Evolutionary conservation across 495 filamentous ascomycete genomes (phyloP).

Genomic region (Bacidia rubella): DNA sequence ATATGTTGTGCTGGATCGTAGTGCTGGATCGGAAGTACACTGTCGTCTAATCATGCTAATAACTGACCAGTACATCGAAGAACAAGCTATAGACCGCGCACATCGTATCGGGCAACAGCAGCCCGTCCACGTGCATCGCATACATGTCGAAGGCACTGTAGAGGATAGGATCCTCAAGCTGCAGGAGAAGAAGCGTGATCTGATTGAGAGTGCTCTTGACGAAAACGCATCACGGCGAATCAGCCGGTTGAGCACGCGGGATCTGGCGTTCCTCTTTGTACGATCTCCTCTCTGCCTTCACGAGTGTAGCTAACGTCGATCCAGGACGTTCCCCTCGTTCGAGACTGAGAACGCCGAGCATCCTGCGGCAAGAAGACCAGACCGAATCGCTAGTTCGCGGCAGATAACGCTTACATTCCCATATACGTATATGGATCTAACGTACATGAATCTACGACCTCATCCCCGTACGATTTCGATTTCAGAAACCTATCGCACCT

Average conservation of each 20-base stretch:
- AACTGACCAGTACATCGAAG: conserved; percentile 52
- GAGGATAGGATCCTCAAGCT: conserved; percentile 80
- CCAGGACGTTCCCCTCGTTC: neutral
- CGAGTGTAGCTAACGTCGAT: neutral
- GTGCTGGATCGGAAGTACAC: too few relatives aligned
- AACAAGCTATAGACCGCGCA: conserved; percentile 87
- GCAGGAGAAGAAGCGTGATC: conserved; percentile 69
- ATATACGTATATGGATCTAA: too few relatives aligned
- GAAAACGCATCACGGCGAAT: conserved; percentile 57
- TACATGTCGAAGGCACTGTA: conserved; percentile 65
- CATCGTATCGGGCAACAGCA: conserved; percentile 77
- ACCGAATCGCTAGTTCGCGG: neutral
- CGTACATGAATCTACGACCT: too few relatives aligned
- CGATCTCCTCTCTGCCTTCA: conserved; percentile 15
- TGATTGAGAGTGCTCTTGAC: conserved; percentile 74
- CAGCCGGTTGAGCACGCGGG: conserved; percentile 43
- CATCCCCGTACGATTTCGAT: too few relatives aligned
- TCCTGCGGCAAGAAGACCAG: neutral
- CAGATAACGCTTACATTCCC: too few relatives aligned
- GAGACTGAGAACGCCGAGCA: neutral
- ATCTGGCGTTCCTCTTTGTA: conserved; percentile 66
- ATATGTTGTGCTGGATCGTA: too few relatives aligned
- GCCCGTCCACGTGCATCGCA: conserved; percentile 64
- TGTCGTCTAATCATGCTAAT: neutral
- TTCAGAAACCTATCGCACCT: too few relatives aligned